Base-by-base conservation (phyloP, 352 stramenopile genomes). In the Phytophthora crassamura region DNA sequence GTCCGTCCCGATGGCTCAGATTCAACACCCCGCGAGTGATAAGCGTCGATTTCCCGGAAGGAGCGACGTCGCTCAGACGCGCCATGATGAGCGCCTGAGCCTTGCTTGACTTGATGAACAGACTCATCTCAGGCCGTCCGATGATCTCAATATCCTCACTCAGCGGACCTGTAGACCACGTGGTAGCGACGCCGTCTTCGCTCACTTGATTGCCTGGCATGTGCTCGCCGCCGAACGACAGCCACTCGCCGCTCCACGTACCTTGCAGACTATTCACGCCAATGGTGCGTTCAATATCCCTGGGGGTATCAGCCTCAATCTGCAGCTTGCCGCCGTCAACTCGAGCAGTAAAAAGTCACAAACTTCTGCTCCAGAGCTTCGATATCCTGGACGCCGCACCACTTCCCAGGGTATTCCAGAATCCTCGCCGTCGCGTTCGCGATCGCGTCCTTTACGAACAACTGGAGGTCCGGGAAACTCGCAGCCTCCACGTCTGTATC, bases 241-340 rank as follows among this genome's bases (percentile, higher is more conserved):
- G 52, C 77, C 77, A 85, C 50, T 85, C 77, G 38, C 77, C 74
- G 51, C 74, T 80, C 77, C 77, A 85, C 7, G 72, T 64, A 5
- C 77, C 77, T 36, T 85, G 77, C 4, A 85, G 35, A 45, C 54
- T 78, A 15, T 72, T 73, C 6, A 65, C 64, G 8, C 38, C 57
- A 8, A 84, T 70, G 2, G 34, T 33, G 1, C 41, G 67, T 32
- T 80, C 71, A 4, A 14, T 30, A 7, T 47, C 15, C 32, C 14
- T 74, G 7, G 46, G 20, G 5, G 45, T 3, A 10, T 59, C 64
- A n/a, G 39, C 42, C 7, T 18, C 33, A 12, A 8, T 8, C 18
- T 43, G 22, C 4, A 76, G 32, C 10, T 64, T 54, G 9, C 41
- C 51, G 14, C 64, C 36, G 35, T 57, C 25, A n/a, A 54, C 58